Base-by-base conservation (phyloP, 306 rosid genomes). In the Medicago arabica region DNA sequence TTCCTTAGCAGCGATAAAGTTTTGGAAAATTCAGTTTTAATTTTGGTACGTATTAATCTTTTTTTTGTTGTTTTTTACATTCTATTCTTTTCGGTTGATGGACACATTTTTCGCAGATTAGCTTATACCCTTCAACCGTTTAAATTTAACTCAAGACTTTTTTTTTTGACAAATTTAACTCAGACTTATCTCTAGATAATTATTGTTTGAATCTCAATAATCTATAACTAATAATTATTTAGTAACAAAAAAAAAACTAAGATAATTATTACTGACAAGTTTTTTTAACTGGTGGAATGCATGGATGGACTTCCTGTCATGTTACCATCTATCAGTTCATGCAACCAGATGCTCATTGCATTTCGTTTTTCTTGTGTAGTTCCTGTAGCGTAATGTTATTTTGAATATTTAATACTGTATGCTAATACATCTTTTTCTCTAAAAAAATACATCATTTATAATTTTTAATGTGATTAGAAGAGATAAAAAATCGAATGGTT, bases 1-100 rank as follows among this genome's bases (percentile, higher is more conserved):
- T 58, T 65, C 65, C 64, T 74, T 46, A 53, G 8, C 69, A 19
- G 40, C 6, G 2, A 9, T 72, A 17, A 14, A 1, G n/a, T 44
- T 44, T 64, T 9, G 78, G 41, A 66, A 66, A 72, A 2, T 79
- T 6, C 5, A 39, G 65, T 23, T 58, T 64, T 75, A 38, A 50
- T 38, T 18, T 0, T 47, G 61, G 39, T 39, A 11, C 61, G 11
- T 57, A 6, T 25, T 14, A 17, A 64, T 64, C 28, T 7, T 28
- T 5, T 13, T 14, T 13, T 17, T 17, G n/a, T 5, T 3, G 28
- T 28, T 28, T 28, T 3, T 28, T 23, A 1, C 28, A 1, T 23
- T 23, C 28, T 28, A 28, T 16, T 0, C 6, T 51, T 51, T 51
- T n/a, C 1, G 21, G 57, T 51, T 51, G 57, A n/a, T 51, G 10